Conservation (phyloP, 2,329 filamentous ascomycete species). For the Penicillium thymicola region DNA sequence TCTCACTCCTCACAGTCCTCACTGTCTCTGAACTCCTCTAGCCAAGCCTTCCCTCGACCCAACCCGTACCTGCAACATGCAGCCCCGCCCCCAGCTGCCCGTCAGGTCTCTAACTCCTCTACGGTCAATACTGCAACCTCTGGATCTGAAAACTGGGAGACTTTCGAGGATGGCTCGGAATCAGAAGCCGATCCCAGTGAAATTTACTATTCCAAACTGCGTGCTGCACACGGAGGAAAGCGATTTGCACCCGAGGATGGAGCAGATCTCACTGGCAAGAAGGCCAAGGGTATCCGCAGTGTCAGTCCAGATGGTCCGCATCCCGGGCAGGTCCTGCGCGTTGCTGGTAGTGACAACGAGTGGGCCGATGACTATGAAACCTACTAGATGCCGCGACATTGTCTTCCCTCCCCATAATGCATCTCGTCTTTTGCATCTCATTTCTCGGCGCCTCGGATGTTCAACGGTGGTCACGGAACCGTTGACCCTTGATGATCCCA, state of each 20-base stretch:
- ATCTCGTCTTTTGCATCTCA: background rate
- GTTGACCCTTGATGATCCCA: slow-evolving; percentile 29
- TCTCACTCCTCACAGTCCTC: slow-evolving; percentile 43
- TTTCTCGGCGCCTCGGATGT: slow-evolving; percentile 16
- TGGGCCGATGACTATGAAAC: slow-evolving; percentile 53
- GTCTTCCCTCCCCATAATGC: background rate
- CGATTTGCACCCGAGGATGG: slow-evolving; percentile 49
- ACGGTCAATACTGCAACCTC: slow-evolving; percentile 63
- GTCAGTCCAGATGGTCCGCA: slow-evolving; percentile 44
- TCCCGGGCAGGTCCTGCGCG: slow-evolving; percentile 44
- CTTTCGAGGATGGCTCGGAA: slow-evolving; percentile 81
- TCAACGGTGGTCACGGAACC: slow-evolving; percentile 18
- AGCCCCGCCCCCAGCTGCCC: slow-evolving; percentile 44
- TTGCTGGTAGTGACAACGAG: slow-evolving; percentile 51
- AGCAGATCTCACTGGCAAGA: slow-evolving; percentile 39
- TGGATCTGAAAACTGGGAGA: slow-evolving; percentile 96
- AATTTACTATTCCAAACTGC: slow-evolving; percentile 74
- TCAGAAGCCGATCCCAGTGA: slow-evolving; percentile 71
- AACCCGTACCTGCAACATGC: slow-evolving; percentile 37
- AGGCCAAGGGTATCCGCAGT: slow-evolving; percentile 47
- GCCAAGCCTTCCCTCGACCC: slow-evolving; percentile 31
- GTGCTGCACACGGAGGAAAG: slow-evolving; percentile 63
- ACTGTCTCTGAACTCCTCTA: slow-evolving; percentile 33
- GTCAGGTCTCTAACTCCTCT: slow-evolving; percentile 73
- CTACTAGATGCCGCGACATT: slow-evolving; percentile 29